Conservation (phyloP, 176 grass and related monocot species). For the Avena insularis region DNA sequence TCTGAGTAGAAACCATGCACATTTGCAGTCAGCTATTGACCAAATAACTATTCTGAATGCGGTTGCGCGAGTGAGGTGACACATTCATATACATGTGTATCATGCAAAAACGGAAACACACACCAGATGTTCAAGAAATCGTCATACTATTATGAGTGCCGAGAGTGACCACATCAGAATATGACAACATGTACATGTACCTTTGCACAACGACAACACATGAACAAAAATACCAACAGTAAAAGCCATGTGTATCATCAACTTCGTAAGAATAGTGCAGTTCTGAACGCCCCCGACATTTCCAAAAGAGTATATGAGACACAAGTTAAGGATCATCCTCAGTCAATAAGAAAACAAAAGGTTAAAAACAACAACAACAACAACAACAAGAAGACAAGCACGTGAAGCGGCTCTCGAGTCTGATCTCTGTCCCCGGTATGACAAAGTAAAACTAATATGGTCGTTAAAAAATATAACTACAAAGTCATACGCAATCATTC, state of each 20-base stretch:
- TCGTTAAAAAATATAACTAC: background rate
- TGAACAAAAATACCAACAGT: background rate
- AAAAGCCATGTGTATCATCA: background rate
- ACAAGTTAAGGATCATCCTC: conserved; percentile 19
- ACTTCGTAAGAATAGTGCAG: conserved; percentile 1
- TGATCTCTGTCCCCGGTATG: background rate
- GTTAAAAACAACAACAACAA: too few species aligned
- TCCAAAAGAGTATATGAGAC: background rate
- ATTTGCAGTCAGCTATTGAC: background rate
- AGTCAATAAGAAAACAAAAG: background rate
- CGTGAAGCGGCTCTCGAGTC: background rate
- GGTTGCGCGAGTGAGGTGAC: background rate
- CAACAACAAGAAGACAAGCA: background rate
- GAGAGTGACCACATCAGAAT: too few species aligned
- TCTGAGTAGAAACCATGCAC: background rate
- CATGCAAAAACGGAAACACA: background rate
- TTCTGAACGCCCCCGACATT: background rate
- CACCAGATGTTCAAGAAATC: background rate
- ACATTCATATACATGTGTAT: background rate
- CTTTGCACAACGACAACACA: background rate
- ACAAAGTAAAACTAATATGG: conserved; percentile 6
- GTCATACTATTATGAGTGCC: background rate
- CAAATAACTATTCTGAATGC: background rate
- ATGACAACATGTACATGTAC: background rate
- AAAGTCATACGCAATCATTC: conserved; percentile 15